These are phyloP conservation scores for Pseudogymnoascus verrucosus DNA, from an alignment of 2,329 filamentous ascomycete species.

Conservation along the genomic window DNA sequence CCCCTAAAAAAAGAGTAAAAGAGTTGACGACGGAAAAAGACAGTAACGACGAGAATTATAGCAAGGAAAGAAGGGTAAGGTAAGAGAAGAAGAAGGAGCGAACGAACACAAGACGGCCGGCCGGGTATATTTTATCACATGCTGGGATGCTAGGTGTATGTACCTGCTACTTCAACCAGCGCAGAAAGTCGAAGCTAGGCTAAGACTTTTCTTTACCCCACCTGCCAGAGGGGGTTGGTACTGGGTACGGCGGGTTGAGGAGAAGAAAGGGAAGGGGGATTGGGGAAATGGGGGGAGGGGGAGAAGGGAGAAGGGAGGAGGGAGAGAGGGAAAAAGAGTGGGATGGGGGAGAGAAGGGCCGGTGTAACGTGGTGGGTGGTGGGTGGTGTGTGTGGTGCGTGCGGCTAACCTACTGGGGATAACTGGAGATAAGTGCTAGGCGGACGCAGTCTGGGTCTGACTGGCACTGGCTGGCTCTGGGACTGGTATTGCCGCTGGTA, in stretches of 20 bases:
- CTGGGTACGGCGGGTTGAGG: neutral
- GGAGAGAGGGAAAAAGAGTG: no score
- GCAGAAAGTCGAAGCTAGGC: neutral
- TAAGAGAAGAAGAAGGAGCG: neutral
- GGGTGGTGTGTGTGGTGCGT: neutral
- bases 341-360: neutral
- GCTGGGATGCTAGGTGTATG: neutral
- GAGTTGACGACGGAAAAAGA: neutral
- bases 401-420: no score
- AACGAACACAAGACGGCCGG: neutral
- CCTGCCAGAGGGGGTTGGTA: neutral
- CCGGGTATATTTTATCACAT: neutral
- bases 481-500: no score
- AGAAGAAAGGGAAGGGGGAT: neutral
- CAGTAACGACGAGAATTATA: no score
- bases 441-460: no score
- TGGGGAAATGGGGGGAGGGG: neutral
- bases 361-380: neutral
- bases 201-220: neutral
- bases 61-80: no score
- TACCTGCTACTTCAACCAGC: no score
- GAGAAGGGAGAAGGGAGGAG: no score
- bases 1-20: no score
- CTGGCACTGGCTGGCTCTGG: no score
- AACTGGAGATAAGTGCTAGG: no score